A percentile compares a stretch with the other conserved stretches of the same genome.
These are phyloP conservation scores for Caryopteris hybrid DNA, from an alignment of 305 asterid species.

Conservation along the genomic window DNA sequence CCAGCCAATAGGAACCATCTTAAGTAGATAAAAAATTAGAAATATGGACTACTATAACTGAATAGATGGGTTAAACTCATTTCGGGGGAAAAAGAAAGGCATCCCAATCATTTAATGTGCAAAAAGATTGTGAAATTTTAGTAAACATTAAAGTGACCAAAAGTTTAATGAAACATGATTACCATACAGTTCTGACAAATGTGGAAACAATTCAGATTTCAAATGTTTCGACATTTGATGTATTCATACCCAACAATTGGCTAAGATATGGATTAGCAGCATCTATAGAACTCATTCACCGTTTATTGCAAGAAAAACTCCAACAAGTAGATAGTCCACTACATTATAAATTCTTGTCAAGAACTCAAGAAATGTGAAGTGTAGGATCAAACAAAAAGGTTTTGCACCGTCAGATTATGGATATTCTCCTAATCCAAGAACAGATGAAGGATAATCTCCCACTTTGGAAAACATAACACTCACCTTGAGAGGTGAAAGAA, in stretches of 20 bases:
- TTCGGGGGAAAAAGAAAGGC: not conserved
- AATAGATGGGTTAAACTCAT: conserved; percentile 8
- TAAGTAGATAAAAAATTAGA: not conserved
- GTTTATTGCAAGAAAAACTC: not conserved
- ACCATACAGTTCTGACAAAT: not conserved
- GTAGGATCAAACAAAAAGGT: not conserved
- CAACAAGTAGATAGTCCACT: not conserved
- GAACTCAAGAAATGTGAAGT: not conserved
- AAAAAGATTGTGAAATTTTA: not conserved
- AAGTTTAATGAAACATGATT: not conserved
- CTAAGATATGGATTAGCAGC: not conserved
- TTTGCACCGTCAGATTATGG: not conserved
- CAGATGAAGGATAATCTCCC: not conserved
- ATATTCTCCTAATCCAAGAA: not conserved
- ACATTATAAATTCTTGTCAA: not conserved
- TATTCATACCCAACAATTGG: not conserved
- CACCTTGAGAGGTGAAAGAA: not conserved
- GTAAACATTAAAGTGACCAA: not conserved
- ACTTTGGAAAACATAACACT: not conserved
- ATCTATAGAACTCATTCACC: not conserved
- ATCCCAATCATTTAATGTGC: not conserved
- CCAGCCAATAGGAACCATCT: not conserved
- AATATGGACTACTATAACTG: not conserved
- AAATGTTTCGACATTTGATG: not conserved
- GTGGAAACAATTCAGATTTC: not conserved